Conservation (phyloP, 2,329 filamentous ascomycete genomes). For the Fusarium annulatum region DNA sequence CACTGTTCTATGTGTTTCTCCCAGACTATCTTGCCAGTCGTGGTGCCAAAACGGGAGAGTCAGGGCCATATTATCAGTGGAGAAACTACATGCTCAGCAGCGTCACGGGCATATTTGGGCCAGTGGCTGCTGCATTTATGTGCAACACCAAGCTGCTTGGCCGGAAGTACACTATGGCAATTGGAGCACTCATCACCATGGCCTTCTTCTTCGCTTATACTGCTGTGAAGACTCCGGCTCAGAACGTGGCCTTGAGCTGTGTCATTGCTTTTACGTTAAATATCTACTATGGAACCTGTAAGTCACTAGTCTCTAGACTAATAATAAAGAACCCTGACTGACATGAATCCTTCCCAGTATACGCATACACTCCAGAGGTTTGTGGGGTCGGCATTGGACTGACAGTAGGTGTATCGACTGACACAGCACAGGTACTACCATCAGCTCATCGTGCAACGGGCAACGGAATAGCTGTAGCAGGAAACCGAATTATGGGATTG, state of each 20-base stretch:
- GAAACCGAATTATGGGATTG: not conserved
- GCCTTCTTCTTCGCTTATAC: not conserved
- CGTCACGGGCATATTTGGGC: not conserved
- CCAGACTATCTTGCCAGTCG: not conserved
- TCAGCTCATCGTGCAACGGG: not conserved
- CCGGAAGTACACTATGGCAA: not conserved
- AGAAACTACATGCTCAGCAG: not conserved
- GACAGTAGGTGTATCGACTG: fast-evolving
- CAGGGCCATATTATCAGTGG: not conserved
- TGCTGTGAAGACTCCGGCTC: not conserved
- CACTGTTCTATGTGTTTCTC: not conserved
- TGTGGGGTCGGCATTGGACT: fast-evolving
- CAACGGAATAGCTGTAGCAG: not conserved
- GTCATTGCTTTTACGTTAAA: not conserved
- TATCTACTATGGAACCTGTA: not conserved
- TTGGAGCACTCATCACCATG: not conserved
- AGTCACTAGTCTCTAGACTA: fast-evolving
- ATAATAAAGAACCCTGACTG: fast-evolving
- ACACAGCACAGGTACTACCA: not conserved
- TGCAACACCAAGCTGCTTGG: not conserved
- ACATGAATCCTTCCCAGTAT: not conserved
- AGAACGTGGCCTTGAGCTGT: not conserved
- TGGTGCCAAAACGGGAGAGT: not conserved
- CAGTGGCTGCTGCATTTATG: not conserved
- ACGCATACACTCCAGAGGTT: not conserved